These are phyloP conservation scores for Sugiyamaella boreocaroliniensis DNA, from an alignment of 805 yeast species.

Conservation along the genomic window DNA sequence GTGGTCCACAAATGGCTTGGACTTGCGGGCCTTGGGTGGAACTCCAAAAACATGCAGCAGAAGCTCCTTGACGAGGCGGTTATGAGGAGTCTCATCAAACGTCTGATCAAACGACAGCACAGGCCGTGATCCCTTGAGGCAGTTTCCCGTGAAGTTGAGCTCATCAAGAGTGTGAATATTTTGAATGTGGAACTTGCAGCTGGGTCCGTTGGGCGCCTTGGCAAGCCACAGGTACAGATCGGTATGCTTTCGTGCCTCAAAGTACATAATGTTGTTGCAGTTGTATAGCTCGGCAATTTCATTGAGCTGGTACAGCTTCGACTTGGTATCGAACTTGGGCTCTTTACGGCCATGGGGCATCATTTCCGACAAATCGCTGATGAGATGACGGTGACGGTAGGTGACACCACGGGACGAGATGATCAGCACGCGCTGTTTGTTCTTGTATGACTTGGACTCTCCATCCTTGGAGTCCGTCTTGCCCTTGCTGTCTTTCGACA, in stretches of 20 bases:
- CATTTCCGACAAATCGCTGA: constrained; percentile 67
- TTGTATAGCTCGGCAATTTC: constrained; percentile 96
- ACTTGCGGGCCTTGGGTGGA: constrained; percentile 86
- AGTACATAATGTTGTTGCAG: constrained; percentile 90
- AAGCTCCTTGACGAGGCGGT: constrained; percentile 73
- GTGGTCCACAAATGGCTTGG: constrained; percentile 93
- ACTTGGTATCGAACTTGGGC: constrained; percentile 90
- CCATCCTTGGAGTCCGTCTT: constrained; percentile 33
- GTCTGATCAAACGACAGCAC: constrained; percentile 77
- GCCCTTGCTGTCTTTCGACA: constrained; percentile 27
- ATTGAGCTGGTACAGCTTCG: constrained; percentile 78
- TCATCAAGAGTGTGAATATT: constrained; percentile 95
- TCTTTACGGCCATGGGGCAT: constrained; percentile 95
- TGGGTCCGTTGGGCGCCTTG: constrained; percentile 97
- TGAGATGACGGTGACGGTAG: constrained; percentile 88
- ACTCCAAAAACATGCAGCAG: constrained; percentile 83
- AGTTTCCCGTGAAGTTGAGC: constrained; percentile 92
- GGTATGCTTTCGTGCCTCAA: constrained; percentile 93
- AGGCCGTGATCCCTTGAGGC: constrained; percentile 93
- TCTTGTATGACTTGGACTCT: constrained; percentile 45
- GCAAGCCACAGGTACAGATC: constrained; percentile 93
- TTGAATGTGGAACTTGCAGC: constrained; percentile 86
- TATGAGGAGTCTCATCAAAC: constrained; percentile 66
- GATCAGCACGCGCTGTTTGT: constrained; percentile 81
- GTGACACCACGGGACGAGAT: constrained; percentile 94